These are phyloP conservation scores for Brassica juncea DNA, from an alignment of 345 rosid species.

Conservation along the genomic window DNA sequence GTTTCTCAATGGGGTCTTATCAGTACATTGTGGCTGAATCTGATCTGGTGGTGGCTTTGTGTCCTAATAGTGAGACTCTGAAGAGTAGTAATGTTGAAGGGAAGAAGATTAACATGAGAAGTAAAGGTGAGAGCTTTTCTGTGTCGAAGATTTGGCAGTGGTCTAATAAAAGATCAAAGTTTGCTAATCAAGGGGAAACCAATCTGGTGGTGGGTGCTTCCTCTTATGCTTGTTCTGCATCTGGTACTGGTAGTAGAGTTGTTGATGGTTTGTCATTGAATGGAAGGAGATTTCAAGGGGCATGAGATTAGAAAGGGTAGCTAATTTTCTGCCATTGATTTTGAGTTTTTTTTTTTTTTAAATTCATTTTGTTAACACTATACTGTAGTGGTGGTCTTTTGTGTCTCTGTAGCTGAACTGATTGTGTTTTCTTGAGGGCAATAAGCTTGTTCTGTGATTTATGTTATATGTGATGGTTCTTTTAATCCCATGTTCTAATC, in stretches of 20 bases:
- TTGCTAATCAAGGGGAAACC: slow-evolving; percentile 47
- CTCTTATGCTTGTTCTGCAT: slow-evolving; percentile 37
- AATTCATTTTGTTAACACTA: slow-evolving; percentile 33
- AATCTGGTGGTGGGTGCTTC: slow-evolving; percentile 36
- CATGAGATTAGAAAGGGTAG: slow-evolving; percentile 38
- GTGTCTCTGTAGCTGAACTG: slow-evolving; percentile 25
- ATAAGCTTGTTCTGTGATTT: slow-evolving; percentile 23
- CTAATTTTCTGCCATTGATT: slow-evolving; percentile 25
- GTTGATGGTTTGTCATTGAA: slow-evolving; percentile 43
- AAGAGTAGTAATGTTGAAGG: slow-evolving; percentile 55
- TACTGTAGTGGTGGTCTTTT: slow-evolving; percentile 27
- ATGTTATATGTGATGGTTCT: slow-evolving; percentile 25
- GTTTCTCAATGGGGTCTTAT: slow-evolving; percentile 59
- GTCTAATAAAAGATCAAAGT: slow-evolving; percentile 67
- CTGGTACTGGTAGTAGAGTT: slow-evolving; percentile 31
- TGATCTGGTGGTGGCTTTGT: slow-evolving; percentile 59
- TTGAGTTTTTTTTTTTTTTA: slow-evolving; percentile 16
- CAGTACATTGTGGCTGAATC: slow-evolving; percentile 75
- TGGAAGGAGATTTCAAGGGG: slow-evolving; percentile 45
- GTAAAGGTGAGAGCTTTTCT: slow-evolving; percentile 92
- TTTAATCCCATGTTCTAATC: slow-evolving; percentile 19
- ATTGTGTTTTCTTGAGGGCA: slow-evolving; percentile 20
- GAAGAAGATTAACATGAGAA: slow-evolving; percentile 70
- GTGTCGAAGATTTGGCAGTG: slow-evolving; percentile 94
- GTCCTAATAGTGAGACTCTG: slow-evolving; percentile 41